These are phyloP conservation scores for Poterioochromonas sp. DNA, from an alignment of 352 stramenopile species.

Conservation along the genomic window DNA sequence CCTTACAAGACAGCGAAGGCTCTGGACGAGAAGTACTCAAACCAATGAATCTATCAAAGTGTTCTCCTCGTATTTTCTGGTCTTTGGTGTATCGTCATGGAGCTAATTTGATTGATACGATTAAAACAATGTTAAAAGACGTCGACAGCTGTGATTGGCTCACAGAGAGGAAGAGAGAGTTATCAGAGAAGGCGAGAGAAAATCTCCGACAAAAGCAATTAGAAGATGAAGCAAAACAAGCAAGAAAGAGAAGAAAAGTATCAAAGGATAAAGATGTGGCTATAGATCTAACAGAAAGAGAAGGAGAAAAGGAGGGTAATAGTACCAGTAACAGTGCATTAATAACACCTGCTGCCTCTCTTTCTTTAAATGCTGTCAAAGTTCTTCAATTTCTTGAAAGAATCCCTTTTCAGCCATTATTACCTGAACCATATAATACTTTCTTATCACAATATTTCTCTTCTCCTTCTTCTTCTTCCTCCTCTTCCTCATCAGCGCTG, in stretches of 20 bases:
- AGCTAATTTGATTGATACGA: neutral
- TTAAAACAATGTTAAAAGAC: neutral
- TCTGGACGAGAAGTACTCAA: neutral
- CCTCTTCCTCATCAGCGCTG: too few species aligned
- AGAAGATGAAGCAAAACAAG: neutral
- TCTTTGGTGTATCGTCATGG: conserved; percentile 8
- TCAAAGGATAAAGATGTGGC: too few species aligned
- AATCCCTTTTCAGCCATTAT: too few species aligned
- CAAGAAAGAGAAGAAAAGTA: neutral
- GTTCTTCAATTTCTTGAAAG: too few species aligned
- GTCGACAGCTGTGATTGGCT: neutral
- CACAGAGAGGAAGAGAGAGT: neutral
- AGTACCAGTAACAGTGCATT: too few species aligned
- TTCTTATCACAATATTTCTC: too few species aligned
- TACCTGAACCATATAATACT: too few species aligned
- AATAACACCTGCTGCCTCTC: too few species aligned
- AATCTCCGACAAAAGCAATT: conserved; percentile 4
- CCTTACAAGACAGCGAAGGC: neutral
- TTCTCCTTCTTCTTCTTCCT: too few species aligned
- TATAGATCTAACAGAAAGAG: too few species aligned
- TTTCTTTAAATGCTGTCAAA: too few species aligned
- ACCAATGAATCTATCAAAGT: neutral
- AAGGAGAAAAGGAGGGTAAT: too few species aligned
- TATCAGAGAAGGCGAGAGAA: conserved; percentile 26
- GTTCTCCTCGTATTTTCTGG: conserved; percentile 21